Evolutionary conservation across 2,329 filamentous ascomycete genomes (phyloP).

Genomic region (Venturia asperata): DNA sequence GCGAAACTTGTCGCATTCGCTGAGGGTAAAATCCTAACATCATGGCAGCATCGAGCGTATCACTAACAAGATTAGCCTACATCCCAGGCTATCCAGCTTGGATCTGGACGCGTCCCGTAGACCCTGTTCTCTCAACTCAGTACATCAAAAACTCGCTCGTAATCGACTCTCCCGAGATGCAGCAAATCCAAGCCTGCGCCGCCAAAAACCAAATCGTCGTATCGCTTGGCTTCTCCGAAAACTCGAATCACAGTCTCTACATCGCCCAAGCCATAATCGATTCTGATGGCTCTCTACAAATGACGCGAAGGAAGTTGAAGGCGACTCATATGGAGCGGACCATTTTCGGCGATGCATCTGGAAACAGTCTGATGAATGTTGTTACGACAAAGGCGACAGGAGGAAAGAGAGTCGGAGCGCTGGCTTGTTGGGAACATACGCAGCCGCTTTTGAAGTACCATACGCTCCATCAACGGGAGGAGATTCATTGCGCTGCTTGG

Average conservation of each 20-base stretch:
- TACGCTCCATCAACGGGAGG: conserved; percentile 33
- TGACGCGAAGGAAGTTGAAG: conserved; percentile 38
- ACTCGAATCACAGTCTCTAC: conserved; percentile 34
- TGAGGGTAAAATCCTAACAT: conserved; percentile 27
- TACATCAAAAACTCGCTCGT: conserved; percentile 42
- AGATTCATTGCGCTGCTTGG: conserved; percentile 38
- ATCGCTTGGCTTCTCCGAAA: conserved; percentile 36
- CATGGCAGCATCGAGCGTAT: not conserved
- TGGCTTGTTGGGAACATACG: conserved; percentile 38
- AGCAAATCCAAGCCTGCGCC: conserved; percentile 34
- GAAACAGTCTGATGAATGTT: conserved; percentile 31
- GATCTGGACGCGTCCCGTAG: conserved; percentile 35
- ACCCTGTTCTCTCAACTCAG: conserved; percentile 33
- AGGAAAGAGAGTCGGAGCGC: conserved; percentile 27
- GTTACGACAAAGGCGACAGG: conserved; percentile 29
- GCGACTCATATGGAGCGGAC: conserved; percentile 40
- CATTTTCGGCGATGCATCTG: conserved; percentile 36
- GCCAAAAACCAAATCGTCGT: conserved; percentile 31
- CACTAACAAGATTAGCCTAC: conserved; percentile 26
- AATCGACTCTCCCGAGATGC: conserved; percentile 38
- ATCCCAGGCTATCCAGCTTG: conserved; percentile 40
- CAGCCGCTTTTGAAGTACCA: conserved; percentile 39
- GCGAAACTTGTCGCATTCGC: conserved; percentile 38
- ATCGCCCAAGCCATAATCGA: conserved; percentile 36
- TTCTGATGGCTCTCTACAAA: conserved; percentile 29